A percentile compares a stretch with the other conserved stretches of the same genome.
These are phyloP conservation scores for Globisporangium camurandrum DNA, from an alignment of 352 stramenopile genomes.

Conservation along the genomic window DNA sequence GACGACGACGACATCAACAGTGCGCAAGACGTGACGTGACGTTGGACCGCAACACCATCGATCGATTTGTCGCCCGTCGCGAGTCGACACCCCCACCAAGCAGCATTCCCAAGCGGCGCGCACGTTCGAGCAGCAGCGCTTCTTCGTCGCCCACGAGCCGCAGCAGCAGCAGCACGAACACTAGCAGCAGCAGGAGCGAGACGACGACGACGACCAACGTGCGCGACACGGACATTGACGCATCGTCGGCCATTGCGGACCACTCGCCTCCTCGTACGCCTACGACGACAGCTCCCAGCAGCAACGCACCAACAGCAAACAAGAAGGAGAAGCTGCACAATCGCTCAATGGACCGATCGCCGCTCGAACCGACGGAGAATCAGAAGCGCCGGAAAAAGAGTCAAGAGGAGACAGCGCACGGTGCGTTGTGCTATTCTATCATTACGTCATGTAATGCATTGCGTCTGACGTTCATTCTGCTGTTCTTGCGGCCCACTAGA, in stretches of 20 bases:
- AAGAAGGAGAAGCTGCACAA: constrained; percentile 64
- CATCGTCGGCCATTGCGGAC: constrained; percentile 5
- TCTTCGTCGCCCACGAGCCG: constrained; percentile 11
- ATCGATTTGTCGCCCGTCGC: constrained; percentile 10
- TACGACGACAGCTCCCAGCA: constrained; percentile 10
- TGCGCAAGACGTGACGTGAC: constrained; percentile 12
- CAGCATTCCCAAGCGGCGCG: constrained; percentile 18
- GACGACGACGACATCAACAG: constrained; percentile 10
- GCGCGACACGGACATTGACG: too few relatives aligned
- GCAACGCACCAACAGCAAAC: too few relatives aligned
- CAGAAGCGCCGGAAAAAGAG: constrained; percentile 69
- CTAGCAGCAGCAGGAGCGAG: too few relatives aligned
- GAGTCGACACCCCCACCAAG: constrained; percentile 1
- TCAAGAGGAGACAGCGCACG: constrained; percentile 28
- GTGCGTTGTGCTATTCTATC: constrained; percentile 10
- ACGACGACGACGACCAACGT: constrained; percentile 16
- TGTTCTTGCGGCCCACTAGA: background rate
- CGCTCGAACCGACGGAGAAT: constrained; percentile 35
- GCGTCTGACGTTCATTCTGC: constrained; percentile 1
- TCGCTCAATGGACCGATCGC: constrained; percentile 45
- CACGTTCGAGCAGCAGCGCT: constrained; percentile 10
- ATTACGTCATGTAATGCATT: background rate
- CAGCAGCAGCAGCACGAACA: too few relatives aligned
- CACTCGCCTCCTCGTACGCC: constrained; percentile 9
- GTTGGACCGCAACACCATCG: too few relatives aligned